Evolutionary conservation across 768 basidiomycete genomes (phyloP).

Genomic region (Zangia roseola): DNA sequence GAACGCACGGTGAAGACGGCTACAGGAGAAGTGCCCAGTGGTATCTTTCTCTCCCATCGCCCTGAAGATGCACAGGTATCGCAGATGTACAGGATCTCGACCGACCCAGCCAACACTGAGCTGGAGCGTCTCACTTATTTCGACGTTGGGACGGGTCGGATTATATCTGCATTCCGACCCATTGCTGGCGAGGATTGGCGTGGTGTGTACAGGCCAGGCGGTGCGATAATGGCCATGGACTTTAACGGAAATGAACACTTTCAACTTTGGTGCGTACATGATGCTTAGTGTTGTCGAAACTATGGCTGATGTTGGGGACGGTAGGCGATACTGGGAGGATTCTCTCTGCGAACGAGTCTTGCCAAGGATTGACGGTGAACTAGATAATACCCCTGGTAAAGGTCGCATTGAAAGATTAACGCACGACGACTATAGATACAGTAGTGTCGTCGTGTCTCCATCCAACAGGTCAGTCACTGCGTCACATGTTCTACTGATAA

Average conservation of each 20-base stretch:
- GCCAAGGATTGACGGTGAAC: slow-evolving; percentile 37
- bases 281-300: not conserved
- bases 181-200: slow-evolving; percentile 43
- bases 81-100: slow-evolving; percentile 36
- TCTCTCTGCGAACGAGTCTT: slow-evolving; percentile 22
- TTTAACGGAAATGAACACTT: slow-evolving; percentile 40
- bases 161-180: slow-evolving; percentile 30
- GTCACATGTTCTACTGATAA: not conserved
- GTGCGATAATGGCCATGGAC: slow-evolving; percentile 40
- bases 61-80: slow-evolving; percentile 39
- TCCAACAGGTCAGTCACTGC: slow-evolving; percentile 37
- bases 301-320: not conserved
- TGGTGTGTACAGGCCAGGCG: slow-evolving; percentile 35
- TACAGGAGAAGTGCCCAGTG: slow-evolving; percentile 10
- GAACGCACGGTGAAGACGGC: slow-evolving; percentile 19
- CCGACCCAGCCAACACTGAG: slow-evolving; percentile 23
- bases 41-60: slow-evolving; percentile 38
- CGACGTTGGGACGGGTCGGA: slow-evolving; percentile 38
- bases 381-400: slow-evolving; percentile 38
- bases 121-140: slow-evolving; percentile 40
- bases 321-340: slow-evolving; percentile 46
- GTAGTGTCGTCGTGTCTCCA: slow-evolving; percentile 28
- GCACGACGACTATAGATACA: slow-evolving; percentile 37
- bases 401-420: slow-evolving; percentile 44
- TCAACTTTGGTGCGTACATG: slow-evolving; percentile 37